A percentile compares a stretch with the other conserved stretches of the same genome.
Conservation (phyloP, 495 filamentous ascomycete genomes). For the Evernia prunastri region DNA sequence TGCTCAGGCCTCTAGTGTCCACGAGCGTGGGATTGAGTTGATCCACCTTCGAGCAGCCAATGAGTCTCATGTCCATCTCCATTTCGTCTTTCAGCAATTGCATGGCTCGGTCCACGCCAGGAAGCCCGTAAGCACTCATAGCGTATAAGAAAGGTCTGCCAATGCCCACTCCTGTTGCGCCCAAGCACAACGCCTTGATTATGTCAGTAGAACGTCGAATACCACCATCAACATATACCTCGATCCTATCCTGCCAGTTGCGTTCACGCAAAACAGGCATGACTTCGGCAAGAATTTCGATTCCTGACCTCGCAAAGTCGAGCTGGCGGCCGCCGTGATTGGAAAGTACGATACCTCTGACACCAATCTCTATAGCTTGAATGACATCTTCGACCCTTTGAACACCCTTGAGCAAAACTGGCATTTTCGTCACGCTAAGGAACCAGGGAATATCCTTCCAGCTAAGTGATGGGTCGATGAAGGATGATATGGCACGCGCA, state of each 20-base stretch:
- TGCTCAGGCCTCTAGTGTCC: conserved; percentile 65
- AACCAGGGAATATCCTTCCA: conserved; percentile 98
- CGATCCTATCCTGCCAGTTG: conserved; percentile 75
- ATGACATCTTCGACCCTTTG: conserved; percentile 94
- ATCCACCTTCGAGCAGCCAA: conserved; percentile 65
- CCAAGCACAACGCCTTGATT: conserved; percentile 89
- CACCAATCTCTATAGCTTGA: conserved; percentile 70
- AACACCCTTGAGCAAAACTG: conserved; percentile 93
- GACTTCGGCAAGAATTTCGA: conserved; percentile 91
- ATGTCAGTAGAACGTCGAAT: conserved; percentile 89
- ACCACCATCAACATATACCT: conserved; percentile 89
- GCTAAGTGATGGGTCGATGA: conserved; percentile 84
- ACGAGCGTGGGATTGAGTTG: conserved; percentile 74
- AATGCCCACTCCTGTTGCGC: conserved; percentile 89
- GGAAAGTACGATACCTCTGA: conserved; percentile 88
- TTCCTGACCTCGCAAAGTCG: conserved; percentile 81
- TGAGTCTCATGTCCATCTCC: conserved; percentile 97
- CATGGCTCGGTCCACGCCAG: conserved; percentile 87
- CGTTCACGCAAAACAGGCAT: conserved; percentile 86
- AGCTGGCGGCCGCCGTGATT: conserved; percentile 98
- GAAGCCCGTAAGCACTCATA: conserved; percentile 86
- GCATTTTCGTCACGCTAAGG: conserved; percentile 85
- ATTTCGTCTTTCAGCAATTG: conserved; percentile 95
- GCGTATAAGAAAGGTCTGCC: conserved; percentile 92
- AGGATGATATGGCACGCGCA: conserved; percentile 84